Evolutionary conservation across 1,284 basidiomycete genomes (phyloP).

Genomic region (Tilletia indica): DNA sequence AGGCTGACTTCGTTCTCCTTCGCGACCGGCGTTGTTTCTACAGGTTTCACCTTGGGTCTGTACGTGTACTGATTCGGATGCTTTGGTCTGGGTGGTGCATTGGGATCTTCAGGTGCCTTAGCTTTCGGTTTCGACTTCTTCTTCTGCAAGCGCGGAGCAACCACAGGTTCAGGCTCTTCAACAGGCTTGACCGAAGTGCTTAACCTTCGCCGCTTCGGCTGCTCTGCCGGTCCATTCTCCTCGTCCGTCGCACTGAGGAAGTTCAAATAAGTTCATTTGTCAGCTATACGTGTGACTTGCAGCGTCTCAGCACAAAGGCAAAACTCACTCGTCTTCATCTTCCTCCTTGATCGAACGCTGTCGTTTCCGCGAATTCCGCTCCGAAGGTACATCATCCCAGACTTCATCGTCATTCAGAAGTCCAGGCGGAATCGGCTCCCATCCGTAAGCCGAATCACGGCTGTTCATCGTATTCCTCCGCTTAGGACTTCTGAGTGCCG

Average conservation of each 20-base stretch:
- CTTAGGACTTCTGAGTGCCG: slow-evolving; percentile 59
- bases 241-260: slow-evolving; percentile 11
- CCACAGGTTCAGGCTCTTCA: background rate
- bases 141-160: background rate
- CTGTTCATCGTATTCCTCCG: slow-evolving; percentile 90
- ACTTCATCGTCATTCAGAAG: slow-evolving; percentile 50
- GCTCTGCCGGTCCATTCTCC: background rate
- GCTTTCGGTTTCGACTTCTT: slow-evolving; percentile 10
- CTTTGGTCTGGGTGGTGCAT: slow-evolving; percentile 37
- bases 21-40: slow-evolving; percentile 24
- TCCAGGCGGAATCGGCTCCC: slow-evolving; percentile 65
- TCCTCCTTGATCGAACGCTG: slow-evolving; percentile 40
- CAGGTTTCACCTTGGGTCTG: slow-evolving; percentile 58
- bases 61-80: slow-evolving; percentile 66
- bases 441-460: slow-evolving; percentile 85
- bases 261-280: background rate
- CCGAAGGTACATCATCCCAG: slow-evolving; percentile 31
- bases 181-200: background rate
- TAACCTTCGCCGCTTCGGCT: background rate
- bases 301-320: background rate
- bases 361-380: slow-evolving; percentile 33
- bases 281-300: background rate
- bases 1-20: slow-evolving; percentile 19
- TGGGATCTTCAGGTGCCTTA: background rate
- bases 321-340: slow-evolving; percentile 22